A percentile compares a stretch with the other conserved stretches of the same genome.
phyloP scores from a whole-genome alignment of 75 land plant genomes.

The Picea sitchensis region DNA sequence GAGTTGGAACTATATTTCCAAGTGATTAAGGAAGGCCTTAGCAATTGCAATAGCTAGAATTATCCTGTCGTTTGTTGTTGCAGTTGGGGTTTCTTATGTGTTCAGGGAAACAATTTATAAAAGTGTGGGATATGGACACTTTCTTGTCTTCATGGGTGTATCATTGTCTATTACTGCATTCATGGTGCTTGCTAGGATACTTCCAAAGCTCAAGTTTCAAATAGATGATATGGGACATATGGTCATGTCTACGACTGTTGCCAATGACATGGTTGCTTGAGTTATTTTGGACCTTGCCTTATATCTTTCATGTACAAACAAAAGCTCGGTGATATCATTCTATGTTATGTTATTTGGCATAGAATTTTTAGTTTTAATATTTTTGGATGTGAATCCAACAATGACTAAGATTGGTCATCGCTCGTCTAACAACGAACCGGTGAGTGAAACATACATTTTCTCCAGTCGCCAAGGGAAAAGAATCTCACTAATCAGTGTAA shows the following conservation, averaged over 20 bases:
- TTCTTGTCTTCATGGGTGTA: no score
- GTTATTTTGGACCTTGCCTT: slow-evolving; percentile 32
- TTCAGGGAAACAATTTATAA: slow-evolving; percentile 87
- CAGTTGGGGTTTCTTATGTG: slow-evolving; percentile 64
- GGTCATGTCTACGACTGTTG: slow-evolving; percentile 90
- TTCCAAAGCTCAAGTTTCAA: slow-evolving; percentile 80
- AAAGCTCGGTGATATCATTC: slow-evolving; percentile 45
- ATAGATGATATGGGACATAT: slow-evolving; percentile 81
- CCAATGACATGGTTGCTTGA: background rate
- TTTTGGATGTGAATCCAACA: slow-evolving; percentile 30
- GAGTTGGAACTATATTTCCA: no score
- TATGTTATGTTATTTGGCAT: slow-evolving; percentile 64
- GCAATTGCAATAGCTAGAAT: slow-evolving; percentile 32
- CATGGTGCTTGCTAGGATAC: slow-evolving; percentile 67
- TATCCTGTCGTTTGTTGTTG: slow-evolving; percentile 53
- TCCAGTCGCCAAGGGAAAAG: no score
- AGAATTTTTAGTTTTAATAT: slow-evolving; percentile 38
- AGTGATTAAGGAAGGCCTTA: no score
- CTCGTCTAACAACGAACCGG: slow-evolving; percentile 61
- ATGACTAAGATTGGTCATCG: slow-evolving; percentile 5
- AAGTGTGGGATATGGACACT: background rate
- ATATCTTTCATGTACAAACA: slow-evolving; percentile 53
- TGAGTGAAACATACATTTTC: slow-evolving; percentile 54
- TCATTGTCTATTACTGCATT: no score
- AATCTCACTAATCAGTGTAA: no score